Base-by-base conservation (phyloP, 129 eudicot species). In the Escallonia herrerae region DNA sequence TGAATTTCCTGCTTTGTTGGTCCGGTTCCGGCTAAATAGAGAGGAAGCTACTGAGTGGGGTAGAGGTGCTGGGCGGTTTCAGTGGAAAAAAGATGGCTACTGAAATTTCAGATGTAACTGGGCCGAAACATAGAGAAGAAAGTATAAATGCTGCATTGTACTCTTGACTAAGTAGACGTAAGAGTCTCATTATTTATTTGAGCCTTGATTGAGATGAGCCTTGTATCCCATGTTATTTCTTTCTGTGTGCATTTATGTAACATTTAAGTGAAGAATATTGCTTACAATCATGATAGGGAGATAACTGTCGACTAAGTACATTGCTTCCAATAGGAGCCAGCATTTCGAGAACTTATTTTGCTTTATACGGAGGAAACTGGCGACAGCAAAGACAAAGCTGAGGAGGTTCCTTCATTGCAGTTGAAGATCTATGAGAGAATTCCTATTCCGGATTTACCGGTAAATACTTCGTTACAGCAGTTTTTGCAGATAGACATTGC, bases 391-490 rank as follows among this genome's bases (percentile, higher is more conserved):
- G 64, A 45, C 60, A 45, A 56, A 42, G 78, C 76, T 48, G 61
- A 57, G 70, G 77, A 82, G 69, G 62, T 70, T 66, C 85, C 99
- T 41, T 64, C 82, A 9, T 77, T 93, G 78, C 96, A 86, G 77
- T 74, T 93, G 82, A 86, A 89, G 80, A 93, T 89, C 66, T 93
- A 86, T 73, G 95, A 93, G 87, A 89, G 59, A 64, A 93, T 93
- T 69, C 96, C 96, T 67, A 82, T 93, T 74, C 99, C 99, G 62
- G 99, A 93, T 73, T 73, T 93, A 63, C 91, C 87, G 5, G 99
- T 93, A 74, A 75, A 60, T 68, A 43, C 72, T 60, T 61, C 60
- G 40, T 66, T 70, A 76, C 74, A 60, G 15, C 58, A 39, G 41
- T 51, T 22, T 56, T 69, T 64, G 55, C 46, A 22, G 37, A 45